A percentile compares a stretch with the other conserved stretches of the same genome.
phyloP scores from a whole-genome alignment of 352 stramenopile species.

The Globisporangium ultimum region DNA sequence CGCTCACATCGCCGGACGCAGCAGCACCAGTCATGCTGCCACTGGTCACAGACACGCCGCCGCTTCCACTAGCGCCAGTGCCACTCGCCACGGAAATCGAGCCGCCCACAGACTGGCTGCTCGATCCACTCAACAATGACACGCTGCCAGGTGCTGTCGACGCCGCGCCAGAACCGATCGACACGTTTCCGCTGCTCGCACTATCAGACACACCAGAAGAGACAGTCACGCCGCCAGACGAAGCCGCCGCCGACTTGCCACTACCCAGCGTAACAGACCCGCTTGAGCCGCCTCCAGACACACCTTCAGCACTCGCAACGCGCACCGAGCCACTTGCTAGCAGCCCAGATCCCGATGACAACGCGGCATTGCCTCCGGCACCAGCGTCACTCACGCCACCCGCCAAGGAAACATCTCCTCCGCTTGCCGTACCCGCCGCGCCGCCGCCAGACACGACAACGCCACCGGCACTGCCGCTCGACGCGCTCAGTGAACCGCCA shows the following conservation, averaged over 20 bases:
- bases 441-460: conserved; percentile 16
- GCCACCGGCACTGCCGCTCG: conserved; percentile 20
- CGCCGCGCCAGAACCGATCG: too few relatives aligned
- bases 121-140: conserved; percentile 13
- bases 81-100: conserved; percentile 20
- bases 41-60: conserved; percentile 2
- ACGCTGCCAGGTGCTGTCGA: not conserved
- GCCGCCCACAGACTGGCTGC: conserved; percentile 6
- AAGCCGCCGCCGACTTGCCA: too few relatives aligned
- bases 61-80: conserved; percentile 13
- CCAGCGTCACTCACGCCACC: conserved; percentile 11
- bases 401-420: conserved; percentile 13
- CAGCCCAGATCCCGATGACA: too few relatives aligned
- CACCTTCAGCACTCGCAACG: too few relatives aligned
- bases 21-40: too few relatives aligned
- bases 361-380: too few relatives aligned
- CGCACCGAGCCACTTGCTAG: too few relatives aligned
- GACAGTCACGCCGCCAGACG: too few relatives aligned
- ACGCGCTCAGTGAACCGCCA: conserved; percentile 14
- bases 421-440: conserved; percentile 11
- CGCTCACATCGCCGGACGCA: conserved; percentile 8
- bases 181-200: too few relatives aligned
- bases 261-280: too few relatives aligned
- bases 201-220: too few relatives aligned
- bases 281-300: too few relatives aligned